Conservation (phyloP, 2,329 filamentous ascomycete species). For the Ophiostoma angusticollis region DNA sequence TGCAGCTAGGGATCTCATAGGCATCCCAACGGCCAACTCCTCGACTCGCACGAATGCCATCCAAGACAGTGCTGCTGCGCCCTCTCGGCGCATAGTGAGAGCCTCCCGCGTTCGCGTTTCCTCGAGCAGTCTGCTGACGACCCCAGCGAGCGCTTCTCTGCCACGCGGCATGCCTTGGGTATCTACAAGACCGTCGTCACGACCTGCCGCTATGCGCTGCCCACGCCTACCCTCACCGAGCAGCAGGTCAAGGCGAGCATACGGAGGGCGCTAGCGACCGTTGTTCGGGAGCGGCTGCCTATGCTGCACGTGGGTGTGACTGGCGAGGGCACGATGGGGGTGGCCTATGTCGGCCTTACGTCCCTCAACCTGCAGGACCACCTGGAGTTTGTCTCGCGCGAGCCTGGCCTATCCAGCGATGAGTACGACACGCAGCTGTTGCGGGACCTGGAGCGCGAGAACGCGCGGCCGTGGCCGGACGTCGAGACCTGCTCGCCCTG, state of each 20-base stretch:
- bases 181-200: conserved; percentile 34
- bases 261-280: conserved; percentile 25
- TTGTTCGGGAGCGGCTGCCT: conserved; percentile 32
- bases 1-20: no score
- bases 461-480: conserved; percentile 29
- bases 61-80: conserved; percentile 4
- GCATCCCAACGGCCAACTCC: neutral
- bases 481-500: conserved; percentile 31
- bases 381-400: conserved; percentile 22
- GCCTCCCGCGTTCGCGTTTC: neutral
- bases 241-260: conserved; percentile 17
- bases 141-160: conserved; percentile 31
- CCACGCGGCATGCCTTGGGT: conserved; percentile 33
- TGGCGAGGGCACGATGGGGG: conserved; percentile 28
- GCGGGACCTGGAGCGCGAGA: conserved; percentile 24
- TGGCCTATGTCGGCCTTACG: conserved; percentile 31
- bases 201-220: conserved; percentile 29
- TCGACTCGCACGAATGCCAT: neutral
- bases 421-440: conserved; percentile 22
- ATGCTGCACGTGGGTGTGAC: conserved; percentile 36
- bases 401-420: conserved; percentile 3
- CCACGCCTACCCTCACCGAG: neutral
- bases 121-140: neutral
- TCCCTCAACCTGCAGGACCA: conserved; percentile 31
- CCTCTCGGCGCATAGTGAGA: conserved; percentile 10